Base-by-base conservation (phyloP, 2,329 filamentous ascomycete genomes). In the Cordyceps javanica region DNA sequence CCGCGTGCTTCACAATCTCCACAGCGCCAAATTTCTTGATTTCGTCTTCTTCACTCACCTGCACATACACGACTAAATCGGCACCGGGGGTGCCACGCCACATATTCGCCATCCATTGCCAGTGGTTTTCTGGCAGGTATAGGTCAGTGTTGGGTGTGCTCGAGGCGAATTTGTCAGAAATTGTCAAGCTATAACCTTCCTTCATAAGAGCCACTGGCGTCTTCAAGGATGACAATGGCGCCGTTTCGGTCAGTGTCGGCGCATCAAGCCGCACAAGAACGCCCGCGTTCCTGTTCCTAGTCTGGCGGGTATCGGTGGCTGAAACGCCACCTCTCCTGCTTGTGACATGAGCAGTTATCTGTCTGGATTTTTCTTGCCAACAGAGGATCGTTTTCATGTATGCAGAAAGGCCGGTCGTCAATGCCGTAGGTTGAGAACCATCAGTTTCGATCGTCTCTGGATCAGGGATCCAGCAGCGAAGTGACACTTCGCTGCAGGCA, bases 21-120 rank as follows among this genome's bases (percentile, higher is more conserved):
- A 89, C 83, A 0, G 74, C 72, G 3, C 77, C 79, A 48, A 53
- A 61, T 23, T 64, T 68, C n/a, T 62, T 62, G 45, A 70, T 67
- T 55, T 74, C 73, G 14, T 72, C 71, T 39, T 72, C 70, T 7
- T 65, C 36, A 46, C 65, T 64, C 38, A 69, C 64, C 65, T 77
- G 79, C 19, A 89, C 80, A 66, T 88, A 90, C 28, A 94, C 77
- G 1, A 88, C 88, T 46, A 93, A 74, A 70, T 97, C 93, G 0
- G 93, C 85, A 0, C 89, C 90, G 1, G 92, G 80, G 55, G 90
- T 88, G 10, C 91, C 90, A 10, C 92, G 86, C 93, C 93, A 97
- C 23, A 97, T 81, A 44, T 89, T 93, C 36, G 93, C 93, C 78
- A 94, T 91, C 93, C 93, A 97, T 71, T 95, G 89, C 91, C 93